These are phyloP conservation scores for Kuraishia capsulata DNA, from an alignment of 805 yeast genomes.

Conservation along the genomic window DNA sequence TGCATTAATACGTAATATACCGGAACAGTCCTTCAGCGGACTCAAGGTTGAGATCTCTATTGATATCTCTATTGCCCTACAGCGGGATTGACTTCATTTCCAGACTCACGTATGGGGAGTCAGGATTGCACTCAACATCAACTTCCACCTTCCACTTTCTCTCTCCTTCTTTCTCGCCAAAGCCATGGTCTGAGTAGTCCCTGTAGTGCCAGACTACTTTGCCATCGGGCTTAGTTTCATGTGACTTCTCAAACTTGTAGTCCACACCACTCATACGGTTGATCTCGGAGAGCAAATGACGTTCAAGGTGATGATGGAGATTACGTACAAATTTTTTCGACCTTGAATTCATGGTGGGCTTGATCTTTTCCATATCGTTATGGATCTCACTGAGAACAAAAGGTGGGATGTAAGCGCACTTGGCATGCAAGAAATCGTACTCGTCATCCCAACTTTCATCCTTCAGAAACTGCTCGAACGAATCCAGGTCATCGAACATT, in stretches of 20 bases:
- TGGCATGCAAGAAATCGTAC: conserved; percentile 59
- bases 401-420: conserved; percentile 63
- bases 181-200: conserved; percentile 48
- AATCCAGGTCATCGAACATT: conserved; percentile 47
- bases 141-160: conserved; percentile 58
- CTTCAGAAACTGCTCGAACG: conserved; percentile 51
- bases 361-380: conserved; percentile 58
- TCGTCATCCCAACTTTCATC: conserved; percentile 77
- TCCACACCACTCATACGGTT: conserved; percentile 43
- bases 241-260: conserved; percentile 26
- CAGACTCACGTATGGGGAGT: conserved; percentile 55
- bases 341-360: conserved; percentile 61
- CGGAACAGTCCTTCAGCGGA: too few relatives aligned
- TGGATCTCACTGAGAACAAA: conserved; percentile 56
- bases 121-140: conserved; percentile 55
- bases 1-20: too few relatives aligned
- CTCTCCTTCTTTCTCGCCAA: conserved; percentile 25
- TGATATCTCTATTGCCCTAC: too few relatives aligned
- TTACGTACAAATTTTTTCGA: conserved; percentile 61
- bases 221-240: conserved; percentile 35
- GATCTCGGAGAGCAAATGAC: conserved; percentile 56
- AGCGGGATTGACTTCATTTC: conserved; percentile 50
- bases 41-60: too few relatives aligned
- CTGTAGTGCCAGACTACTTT: conserved; percentile 51
- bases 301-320: conserved; percentile 61